Conservation (phyloP, 2,329 filamentous ascomycete genomes). For the Xylaria sp. region DNA sequence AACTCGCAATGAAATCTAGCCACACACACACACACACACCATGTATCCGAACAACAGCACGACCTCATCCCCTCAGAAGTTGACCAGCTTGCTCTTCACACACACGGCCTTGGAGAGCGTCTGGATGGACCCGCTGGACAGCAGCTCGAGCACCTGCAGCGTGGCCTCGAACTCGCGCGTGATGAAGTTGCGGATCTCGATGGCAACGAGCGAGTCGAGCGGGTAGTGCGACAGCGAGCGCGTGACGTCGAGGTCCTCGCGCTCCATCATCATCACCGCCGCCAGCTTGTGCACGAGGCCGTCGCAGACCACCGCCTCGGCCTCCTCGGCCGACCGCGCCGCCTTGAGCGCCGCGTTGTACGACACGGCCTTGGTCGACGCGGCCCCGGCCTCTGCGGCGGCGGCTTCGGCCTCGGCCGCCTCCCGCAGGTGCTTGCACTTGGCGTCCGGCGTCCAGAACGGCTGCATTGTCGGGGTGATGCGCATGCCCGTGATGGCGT, state of each 20-base stretch:
- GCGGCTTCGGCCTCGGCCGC: conserved; percentile 44
- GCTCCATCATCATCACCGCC: conserved; percentile 51
- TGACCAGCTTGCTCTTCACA: conserved; percentile 48
- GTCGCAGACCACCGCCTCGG: conserved; percentile 47
- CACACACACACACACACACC: too few species aligned
- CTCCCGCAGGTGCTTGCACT: conserved; percentile 54
- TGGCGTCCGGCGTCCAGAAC: conserved; percentile 58
- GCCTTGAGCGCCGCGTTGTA: conserved; percentile 48
- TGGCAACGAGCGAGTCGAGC: conserved; percentile 53
- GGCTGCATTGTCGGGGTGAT: conserved; percentile 50
- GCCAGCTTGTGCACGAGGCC: conserved; percentile 53
- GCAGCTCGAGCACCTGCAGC: conserved; percentile 57
- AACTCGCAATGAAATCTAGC: too few species aligned
- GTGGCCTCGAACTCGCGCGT: conserved; percentile 53
- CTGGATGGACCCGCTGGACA: conserved; percentile 55
- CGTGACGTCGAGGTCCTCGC: conserved; percentile 51
- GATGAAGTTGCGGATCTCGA: conserved; percentile 55
- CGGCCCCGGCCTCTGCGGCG: conserved; percentile 35
- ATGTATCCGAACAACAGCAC: too few species aligned
- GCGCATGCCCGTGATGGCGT: conserved; percentile 58
- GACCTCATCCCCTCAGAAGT: too few species aligned
- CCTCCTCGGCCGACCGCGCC: conserved; percentile 47
- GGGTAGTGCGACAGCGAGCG: conserved; percentile 45
- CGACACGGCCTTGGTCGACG: conserved; percentile 40
- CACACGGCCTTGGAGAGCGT: conserved; percentile 51